These are phyloP conservation scores for Petunia hybrid DNA, from an alignment of 305 asterid species.

Conservation along the genomic window DNA sequence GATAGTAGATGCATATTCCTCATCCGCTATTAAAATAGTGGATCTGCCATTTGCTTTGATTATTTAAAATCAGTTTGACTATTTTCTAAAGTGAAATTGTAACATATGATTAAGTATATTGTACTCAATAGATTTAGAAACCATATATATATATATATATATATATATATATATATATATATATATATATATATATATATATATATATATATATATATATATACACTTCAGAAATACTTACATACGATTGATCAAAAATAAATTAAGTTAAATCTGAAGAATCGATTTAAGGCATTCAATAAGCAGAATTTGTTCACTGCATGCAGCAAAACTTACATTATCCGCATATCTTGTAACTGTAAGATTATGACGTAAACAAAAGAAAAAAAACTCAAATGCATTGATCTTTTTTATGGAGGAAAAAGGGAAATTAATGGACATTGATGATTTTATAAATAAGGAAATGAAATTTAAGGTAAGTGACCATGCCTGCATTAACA, in stretches of 20 bases:
- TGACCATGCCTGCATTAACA: slow-evolving; percentile 33
- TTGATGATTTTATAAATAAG: background rate
- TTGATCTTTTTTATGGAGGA: background rate
- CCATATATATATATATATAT: too few species aligned
- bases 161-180: background rate
- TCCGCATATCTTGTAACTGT: background rate
- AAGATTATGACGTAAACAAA: background rate
- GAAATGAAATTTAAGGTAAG: background rate
- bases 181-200: background rate
- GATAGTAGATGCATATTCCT: background rate
- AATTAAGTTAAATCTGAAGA: background rate
- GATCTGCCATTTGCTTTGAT: background rate
- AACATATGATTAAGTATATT: too few species aligned
- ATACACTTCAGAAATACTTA: background rate
- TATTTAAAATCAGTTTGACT: background rate
- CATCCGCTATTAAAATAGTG: background rate
- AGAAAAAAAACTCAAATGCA: background rate
- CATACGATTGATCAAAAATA: background rate
- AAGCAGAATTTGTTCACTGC: background rate
- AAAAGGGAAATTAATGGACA: background rate
- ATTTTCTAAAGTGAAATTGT: too few species aligned
- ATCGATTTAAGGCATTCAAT: background rate
- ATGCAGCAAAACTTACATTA: background rate
- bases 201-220: background rate
- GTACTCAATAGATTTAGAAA: too few species aligned